Percentiles rank a stretch among this genome's conserved stretches.
These are phyloP conservation scores for Picea glauca DNA, from an alignment of 75 land plant genomes.

Conservation along the genomic window DNA sequence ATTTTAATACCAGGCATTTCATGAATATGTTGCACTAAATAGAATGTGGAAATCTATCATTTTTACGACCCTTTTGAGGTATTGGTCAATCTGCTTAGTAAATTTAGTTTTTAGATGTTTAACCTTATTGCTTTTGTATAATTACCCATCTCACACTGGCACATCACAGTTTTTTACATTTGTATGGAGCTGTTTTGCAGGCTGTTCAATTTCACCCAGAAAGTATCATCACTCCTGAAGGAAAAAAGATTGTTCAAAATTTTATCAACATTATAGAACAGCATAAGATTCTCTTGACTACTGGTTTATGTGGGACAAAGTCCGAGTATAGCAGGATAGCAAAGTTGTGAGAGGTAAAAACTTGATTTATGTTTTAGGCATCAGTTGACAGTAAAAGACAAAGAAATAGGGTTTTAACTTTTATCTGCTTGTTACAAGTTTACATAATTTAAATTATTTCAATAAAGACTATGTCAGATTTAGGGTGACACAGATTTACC, in stretches of 20 bases:
- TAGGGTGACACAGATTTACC: no score
- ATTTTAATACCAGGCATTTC: neutral
- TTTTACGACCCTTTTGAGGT: neutral
- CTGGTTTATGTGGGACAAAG: neutral
- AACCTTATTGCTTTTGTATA: neutral
- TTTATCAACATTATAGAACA: constrained; percentile 47
- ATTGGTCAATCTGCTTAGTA: neutral
- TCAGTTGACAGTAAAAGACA: no score
- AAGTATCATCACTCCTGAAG: constrained; percentile 82
- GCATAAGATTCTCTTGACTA: constrained; percentile 3
- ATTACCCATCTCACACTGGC: neutral
- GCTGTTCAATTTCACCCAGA: constrained; percentile 99
- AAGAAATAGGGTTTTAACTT: no score
- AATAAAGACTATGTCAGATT: no score
- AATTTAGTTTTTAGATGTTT: neutral
- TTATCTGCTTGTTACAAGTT: no score
- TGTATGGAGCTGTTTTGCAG: constrained; percentile 36
- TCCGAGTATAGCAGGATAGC: no score
- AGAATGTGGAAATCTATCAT: neutral
- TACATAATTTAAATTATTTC: no score
- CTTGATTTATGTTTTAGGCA: no score
- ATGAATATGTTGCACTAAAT: neutral
- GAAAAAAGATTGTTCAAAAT: constrained; percentile 76
- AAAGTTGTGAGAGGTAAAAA: no score
- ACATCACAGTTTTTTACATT: neutral